Evolutionary conservation across 495 filamentous ascomycete species (phyloP).

Genomic region (Penicillium parvum): DNA sequence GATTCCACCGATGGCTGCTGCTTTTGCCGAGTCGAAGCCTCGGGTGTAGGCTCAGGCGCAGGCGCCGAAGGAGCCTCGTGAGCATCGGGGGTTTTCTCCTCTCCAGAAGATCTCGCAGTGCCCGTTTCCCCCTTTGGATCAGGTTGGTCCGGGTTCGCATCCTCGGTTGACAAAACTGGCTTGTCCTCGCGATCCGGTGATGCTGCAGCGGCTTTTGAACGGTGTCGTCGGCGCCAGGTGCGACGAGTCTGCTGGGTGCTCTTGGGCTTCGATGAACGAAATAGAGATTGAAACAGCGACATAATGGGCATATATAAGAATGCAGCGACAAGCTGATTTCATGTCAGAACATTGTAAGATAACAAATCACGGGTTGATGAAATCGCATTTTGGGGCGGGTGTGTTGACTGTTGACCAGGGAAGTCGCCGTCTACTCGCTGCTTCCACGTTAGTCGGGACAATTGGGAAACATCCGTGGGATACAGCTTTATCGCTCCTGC

Average conservation of each 20-base stretch:
- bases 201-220: constrained; percentile 3
- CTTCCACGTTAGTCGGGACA: not conserved
- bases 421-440: not conserved
- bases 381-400: no score
- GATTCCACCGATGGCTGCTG: not conserved
- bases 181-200: constrained; percentile 2
- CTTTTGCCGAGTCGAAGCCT: no score
- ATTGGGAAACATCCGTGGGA: no score
- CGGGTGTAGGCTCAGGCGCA: no score
- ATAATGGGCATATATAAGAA: constrained; percentile 4
- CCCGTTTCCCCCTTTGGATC: not conserved
- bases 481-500: no score
- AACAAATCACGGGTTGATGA: not conserved
- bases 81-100: no score
- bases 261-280: constrained; percentile 7
- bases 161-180: not conserved
- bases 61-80: no score
- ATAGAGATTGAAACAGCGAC: constrained; percentile 14
- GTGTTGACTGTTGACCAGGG: no score
- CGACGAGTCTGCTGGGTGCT: constrained; percentile 5
- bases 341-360: not conserved
- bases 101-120: no score
- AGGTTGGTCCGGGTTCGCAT: not conserved
- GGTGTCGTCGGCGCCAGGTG: constrained; percentile 6
- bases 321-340: not conserved